Evolutionary conservation across 2,329 filamentous ascomycete species (phyloP), one percentile per base, ranked within the genome.

Genomic region (Dendryphion nanum): DNA sequence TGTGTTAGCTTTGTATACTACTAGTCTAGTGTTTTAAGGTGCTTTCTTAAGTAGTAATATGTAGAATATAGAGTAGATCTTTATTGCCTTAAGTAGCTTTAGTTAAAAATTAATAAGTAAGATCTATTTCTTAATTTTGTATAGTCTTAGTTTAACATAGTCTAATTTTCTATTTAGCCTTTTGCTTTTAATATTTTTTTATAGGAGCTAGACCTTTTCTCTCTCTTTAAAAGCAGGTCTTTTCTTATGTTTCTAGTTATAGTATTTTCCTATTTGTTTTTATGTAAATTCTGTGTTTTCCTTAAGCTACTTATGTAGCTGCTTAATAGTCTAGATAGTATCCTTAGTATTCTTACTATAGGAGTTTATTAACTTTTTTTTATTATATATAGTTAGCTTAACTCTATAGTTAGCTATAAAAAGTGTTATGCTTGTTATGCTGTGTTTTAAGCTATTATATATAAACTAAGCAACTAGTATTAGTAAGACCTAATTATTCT

Each of bases 121-220:
- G 17, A 38, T 38, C n/a, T 32, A 24, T 26, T 38, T n/a, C 4
- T 18, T 4, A 24, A 38, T 26, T 26, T 38, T 32, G 20, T 38
- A 38, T 14, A 18, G 35, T 15, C 28, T 26, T 31, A 31, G 17
- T 42, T 42, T 21, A 10, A 30, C 23, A 32, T 21, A 24, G 35
- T 32, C 28, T 38, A 38, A 31, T 31, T 42, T 42, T 17, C 6
- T 32, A 15, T n/a, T 30, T 10, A 12, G 40, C 16, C 19, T n/a
- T 21, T 39, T 18, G 20, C 26, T 39, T 13, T 21, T 29, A n/a
- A 42, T 39, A 26, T 42, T 42, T 36, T 42, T 32, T 39, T 24
- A 15, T 36, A 23, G 18, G 10, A 42, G 40, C 32, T 19, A 42
- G 21, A 39, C 40, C 28, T 42, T 42, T 19, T 42, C 32, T 26